Base-by-base conservation (phyloP, 768 basidiomycete species). In the Exsudoporus frostii region DNA sequence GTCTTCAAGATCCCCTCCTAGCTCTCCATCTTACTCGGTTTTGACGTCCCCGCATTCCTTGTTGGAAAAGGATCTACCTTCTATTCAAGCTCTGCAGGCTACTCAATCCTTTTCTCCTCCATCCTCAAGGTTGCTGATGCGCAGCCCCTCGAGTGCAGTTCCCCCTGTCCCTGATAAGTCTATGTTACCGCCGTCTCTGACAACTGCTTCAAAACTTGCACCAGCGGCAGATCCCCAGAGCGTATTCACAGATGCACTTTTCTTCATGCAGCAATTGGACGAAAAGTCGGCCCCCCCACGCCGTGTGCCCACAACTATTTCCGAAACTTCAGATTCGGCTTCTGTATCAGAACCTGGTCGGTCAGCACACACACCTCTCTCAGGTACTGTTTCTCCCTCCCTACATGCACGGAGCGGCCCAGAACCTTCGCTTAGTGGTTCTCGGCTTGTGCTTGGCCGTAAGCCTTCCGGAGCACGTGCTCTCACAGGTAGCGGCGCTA, bases 391-490 rank as follows among this genome's bases (percentile, higher is more conserved):
- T 56, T 65, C 54, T 20, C 64, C 54, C 44, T 60, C 63, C 38
- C 63, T 54, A 41, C 55, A 47, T 34, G 50, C 53, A 46, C 54
- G 54, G 50, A 60, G 59, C 42, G 66, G 63, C 58, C 66, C 56
- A 58, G 62, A 76, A 60, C 52, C 63, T 48, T 62, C 68, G 70
- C 54, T 73, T 77, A 61, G 71, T 69, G 63, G 74, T 61, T 48
- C 65, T 76, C 64, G 66, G 54, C 40, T 64, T 45, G 58, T 57
- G 17, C 47, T 71, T 43, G 84, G 85, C 71, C 84, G 87, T 71
- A 89, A 87, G 63, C 89, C 89, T 20, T 85, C 87, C 30, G 89
- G 89, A 45, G 89, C 89, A 84, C 89, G 89, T 84, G 89, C 85
- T 44, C 81, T 75, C 51, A 54, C 60, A 5, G 50, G 48, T 54